Evolutionary conservation across 1,284 basidiomycete genomes (phyloP).

Genomic region (Mycena sp.): DNA sequence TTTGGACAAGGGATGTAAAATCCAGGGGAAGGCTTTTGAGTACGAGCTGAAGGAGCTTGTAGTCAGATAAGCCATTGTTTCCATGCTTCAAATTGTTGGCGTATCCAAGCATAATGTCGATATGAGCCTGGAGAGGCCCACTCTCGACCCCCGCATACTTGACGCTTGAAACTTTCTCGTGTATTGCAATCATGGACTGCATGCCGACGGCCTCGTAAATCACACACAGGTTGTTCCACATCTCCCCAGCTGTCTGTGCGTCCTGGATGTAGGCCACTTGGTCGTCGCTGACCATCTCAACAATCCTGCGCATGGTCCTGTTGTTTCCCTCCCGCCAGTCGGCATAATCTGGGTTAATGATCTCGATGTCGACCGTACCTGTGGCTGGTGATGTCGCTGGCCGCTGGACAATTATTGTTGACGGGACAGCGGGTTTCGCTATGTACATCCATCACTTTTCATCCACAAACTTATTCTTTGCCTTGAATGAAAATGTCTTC

Average conservation of each 20-base stretch:
- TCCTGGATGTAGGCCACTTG: no score
- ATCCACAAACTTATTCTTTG: slow-evolving; percentile 1
- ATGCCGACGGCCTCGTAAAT: slow-evolving; percentile 9
- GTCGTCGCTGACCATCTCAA: slow-evolving; percentile 19
- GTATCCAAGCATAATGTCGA: background rate
- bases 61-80: background rate
- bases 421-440: background rate
- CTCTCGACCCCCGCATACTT: background rate
- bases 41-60: background rate
- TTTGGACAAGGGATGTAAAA: background rate
- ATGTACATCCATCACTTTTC: slow-evolving; percentile 9
- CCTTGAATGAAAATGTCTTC: slow-evolving; percentile 8
- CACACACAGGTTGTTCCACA: slow-evolving; percentile 7
- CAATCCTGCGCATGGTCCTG: slow-evolving; percentile 3
- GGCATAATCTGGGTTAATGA: background rate
- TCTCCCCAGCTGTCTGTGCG: background rate
- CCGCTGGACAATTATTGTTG: background rate
- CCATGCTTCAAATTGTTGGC: background rate
- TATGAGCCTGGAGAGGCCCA: background rate
- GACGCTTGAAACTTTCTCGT: background rate
- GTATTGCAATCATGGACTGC: slow-evolving; percentile 8
- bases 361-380: background rate
- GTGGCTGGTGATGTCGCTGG: background rate
- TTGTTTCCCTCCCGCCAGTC: background rate
- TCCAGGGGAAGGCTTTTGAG: background rate